Conservation (phyloP, 192 early-diverging fungal genomes). For the Gamsiella multidivaricata region DNA sequence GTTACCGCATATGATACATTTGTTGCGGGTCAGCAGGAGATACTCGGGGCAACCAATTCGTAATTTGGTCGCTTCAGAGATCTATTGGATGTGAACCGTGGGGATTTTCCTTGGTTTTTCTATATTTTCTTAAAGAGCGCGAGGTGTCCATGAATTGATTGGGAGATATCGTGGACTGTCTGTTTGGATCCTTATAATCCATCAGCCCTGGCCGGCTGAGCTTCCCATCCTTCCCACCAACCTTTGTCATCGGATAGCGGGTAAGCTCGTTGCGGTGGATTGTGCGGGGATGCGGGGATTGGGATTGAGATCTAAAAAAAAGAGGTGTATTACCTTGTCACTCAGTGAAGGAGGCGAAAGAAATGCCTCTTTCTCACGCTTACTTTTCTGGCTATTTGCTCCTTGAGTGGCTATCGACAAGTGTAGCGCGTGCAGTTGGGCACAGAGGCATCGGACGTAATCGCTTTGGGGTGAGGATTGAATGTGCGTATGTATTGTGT, state of each 20-base stretch:
- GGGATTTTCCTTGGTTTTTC: constrained; percentile 20
- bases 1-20: constrained; percentile 4
- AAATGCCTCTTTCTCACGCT: constrained; percentile 20
- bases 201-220: no score
- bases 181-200: not conserved
- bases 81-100: constrained; percentile 14
- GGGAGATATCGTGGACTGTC: no score
- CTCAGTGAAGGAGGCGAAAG: not conserved
- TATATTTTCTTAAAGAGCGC: not conserved
- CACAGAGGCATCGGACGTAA: no score
- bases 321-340: not conserved
- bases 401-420: not conserved
- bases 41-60: not conserved
- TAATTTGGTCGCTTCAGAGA: not conserved
- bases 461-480: no score
- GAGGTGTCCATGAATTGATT: not conserved
- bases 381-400: constrained; percentile 11
- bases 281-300: not conserved
- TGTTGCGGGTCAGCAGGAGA: not conserved
- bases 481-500: no score
- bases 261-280: not conserved
- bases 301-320: not conserved
- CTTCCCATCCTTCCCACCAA: no score
- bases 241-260: no score
- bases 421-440: not conserved